Conservation (phyloP, 1,139 yeast genomes). For the Suhomyces maxii region DNA sequence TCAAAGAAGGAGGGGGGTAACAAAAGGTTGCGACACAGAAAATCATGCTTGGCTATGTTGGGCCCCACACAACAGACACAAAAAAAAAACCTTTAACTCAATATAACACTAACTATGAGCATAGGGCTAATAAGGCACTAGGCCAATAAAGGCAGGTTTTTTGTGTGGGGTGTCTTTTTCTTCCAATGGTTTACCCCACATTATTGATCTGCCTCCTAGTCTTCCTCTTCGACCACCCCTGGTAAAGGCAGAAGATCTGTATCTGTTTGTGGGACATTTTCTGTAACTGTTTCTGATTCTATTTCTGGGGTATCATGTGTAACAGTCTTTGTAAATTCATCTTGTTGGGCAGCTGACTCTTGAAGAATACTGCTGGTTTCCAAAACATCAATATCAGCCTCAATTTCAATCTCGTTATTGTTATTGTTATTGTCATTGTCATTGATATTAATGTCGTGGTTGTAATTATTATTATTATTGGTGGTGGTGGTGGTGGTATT, state of each 20-base stretch:
- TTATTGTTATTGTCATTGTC: not conserved
- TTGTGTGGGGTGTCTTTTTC: too few species aligned
- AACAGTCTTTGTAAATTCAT: not conserved
- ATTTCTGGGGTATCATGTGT: not conserved
- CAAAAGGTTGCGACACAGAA: not conserved
- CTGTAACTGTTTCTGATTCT: not conserved
- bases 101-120: too few species aligned
- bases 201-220: not conserved
- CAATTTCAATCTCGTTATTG: not conserved
- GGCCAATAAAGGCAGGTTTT: too few species aligned
- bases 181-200: not conserved
- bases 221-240: not conserved
- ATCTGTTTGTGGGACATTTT: not conserved
- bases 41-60: too few species aligned
- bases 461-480: too few species aligned
- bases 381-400: not conserved
- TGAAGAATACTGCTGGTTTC: constrained; percentile 3
- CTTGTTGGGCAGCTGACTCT: not conserved
- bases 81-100: too few species aligned
- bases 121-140: too few species aligned
- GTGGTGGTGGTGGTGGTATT: not conserved
- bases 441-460: not conserved
- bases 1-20: not conserved
- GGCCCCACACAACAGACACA: too few species aligned
- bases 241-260: not conserved